Percentiles rank a stretch among this genome's conserved stretches.
Conservation (phyloP, 768 basidiomycete genomes). For the Mycena vitilis region DNA sequence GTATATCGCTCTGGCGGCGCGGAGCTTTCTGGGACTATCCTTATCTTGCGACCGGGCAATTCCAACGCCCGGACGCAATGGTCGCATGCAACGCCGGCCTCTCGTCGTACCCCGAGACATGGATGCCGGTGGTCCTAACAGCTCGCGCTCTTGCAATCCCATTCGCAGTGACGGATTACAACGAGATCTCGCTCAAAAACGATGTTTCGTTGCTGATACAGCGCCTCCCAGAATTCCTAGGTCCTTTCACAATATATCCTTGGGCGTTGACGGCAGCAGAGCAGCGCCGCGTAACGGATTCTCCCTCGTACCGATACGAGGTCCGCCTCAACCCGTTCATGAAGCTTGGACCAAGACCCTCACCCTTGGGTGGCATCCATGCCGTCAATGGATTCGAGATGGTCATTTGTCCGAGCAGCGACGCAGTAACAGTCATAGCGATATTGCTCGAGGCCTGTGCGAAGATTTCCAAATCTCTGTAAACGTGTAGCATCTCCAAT, state of each 20-base stretch:
- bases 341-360: conserved; percentile 32
- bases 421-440: too few relatives aligned
- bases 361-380: conserved; percentile 16
- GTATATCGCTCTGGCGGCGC: conserved; percentile 45
- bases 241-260: too few relatives aligned
- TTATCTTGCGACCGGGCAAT: neutral
- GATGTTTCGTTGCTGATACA: neutral
- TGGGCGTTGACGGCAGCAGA: neutral
- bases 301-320: conserved; percentile 12
- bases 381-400: conserved; percentile 34
- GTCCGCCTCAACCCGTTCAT: conserved; percentile 40
- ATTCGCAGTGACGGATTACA: conserved; percentile 41
- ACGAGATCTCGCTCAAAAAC: conserved; percentile 27
- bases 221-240: neutral
- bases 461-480: too few relatives aligned
- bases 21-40: conserved; percentile 17
- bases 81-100: conserved; percentile 55
- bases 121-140: conserved; percentile 48
- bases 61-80: conserved; percentile 51
- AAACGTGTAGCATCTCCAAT: too few relatives aligned
- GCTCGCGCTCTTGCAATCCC: conserved; percentile 41
- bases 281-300: conserved; percentile 17
- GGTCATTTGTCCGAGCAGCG: conserved; percentile 15
- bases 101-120: conserved; percentile 45
- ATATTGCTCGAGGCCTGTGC: too few relatives aligned